phyloP scores from a whole-genome alignment of 1,139 yeast species.

The Dujonia santamariae region DNA sequence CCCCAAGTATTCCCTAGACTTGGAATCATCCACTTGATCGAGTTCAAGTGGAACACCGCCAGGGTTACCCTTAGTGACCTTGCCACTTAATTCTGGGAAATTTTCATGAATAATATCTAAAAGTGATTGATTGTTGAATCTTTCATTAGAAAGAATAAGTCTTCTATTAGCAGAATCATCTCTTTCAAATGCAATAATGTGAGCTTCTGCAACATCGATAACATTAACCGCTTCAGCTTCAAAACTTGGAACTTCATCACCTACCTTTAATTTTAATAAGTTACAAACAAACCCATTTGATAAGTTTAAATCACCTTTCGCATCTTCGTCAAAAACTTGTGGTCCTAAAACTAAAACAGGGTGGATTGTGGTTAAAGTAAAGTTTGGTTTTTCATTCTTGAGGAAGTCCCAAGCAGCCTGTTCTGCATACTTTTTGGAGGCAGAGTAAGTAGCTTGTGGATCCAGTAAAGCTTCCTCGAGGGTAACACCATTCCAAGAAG shows the following conservation, averaged over 20 bases:
- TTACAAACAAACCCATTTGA: constrained; percentile 27
- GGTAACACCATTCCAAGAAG: constrained; percentile 10
- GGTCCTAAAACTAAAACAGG: constrained; percentile 55
- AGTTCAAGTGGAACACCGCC: constrained; percentile 15
- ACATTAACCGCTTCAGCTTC: constrained; percentile 32
- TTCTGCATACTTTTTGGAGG: constrained; percentile 24
- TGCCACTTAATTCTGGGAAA: constrained; percentile 12
- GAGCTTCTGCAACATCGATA: constrained; percentile 39
- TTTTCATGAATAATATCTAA: constrained; percentile 27
- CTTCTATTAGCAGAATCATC: constrained; percentile 35
- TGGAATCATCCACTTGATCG: constrained; percentile 13
- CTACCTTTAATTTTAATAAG: constrained; percentile 16
- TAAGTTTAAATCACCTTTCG: constrained; percentile 30
- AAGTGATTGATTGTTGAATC: constrained; percentile 32
- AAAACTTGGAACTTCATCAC: constrained; percentile 8
- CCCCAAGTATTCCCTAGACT: constrained; percentile 17
- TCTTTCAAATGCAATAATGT: constrained; percentile 30
- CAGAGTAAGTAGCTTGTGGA: constrained; percentile 16
- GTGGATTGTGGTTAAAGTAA: constrained; percentile 36
- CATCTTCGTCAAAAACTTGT: constrained; percentile 17
- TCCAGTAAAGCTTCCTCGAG: constrained; percentile 13
- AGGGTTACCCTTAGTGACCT: constrained; percentile 18
- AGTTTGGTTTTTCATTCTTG: constrained; percentile 30
- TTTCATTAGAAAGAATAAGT: constrained; percentile 31
- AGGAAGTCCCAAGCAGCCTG: constrained; percentile 32